Base-by-base conservation (phyloP, 306 rosid species). In the Ammopiptanthus mongolicus region DNA sequence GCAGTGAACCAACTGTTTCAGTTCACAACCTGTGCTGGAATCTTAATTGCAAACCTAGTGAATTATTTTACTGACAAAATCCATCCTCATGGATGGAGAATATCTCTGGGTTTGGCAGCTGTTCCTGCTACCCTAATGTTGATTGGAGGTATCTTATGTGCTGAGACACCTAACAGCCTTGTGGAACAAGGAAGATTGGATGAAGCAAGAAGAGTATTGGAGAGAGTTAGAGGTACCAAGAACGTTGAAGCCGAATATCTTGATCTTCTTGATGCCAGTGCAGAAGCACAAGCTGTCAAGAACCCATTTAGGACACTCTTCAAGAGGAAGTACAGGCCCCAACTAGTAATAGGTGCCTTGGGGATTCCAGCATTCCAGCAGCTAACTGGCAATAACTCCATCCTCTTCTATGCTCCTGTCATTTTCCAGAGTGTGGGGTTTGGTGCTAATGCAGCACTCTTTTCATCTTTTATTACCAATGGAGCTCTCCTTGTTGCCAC, bases 351-450 rank as follows among this genome's bases (percentile, higher is more conserved):
- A 4, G 99, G 99, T 4, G 97, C 98, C 34, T 74, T 96, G 83
- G 98, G 92, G 37, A 92, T 96, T 66, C 98, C 97, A 5, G 98
- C 97, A 37, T 96, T 96, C 79, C 99, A 96, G 72, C 99, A 96
- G 66, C 88, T 96, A 70, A 96, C 99, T 0, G 99, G 99, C 63
- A 96, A 89, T 81, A 92, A 89, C 86, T 96, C 99, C 12, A 96
- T 96, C 48, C 97, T 96, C 77, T 92, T 96, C 84, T 96, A 96
- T 60, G 99, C 99, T 3, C 99, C 99, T 0, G 99, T 96, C 73
- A 90, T 96, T 36, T 96, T 96, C 41, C 98, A 96, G 83, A 96
- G 97, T 73, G 63, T 96, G 76, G 99, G 99, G 11, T 92, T 92
- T 33, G 99, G 99, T 28, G 81, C 91, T 0, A 90, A 79, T 25